These are phyloP conservation scores for Cinnamomum micranthum DNA, from an alignment of 164 flowering plant genomes.

Conservation along the genomic window DNA sequence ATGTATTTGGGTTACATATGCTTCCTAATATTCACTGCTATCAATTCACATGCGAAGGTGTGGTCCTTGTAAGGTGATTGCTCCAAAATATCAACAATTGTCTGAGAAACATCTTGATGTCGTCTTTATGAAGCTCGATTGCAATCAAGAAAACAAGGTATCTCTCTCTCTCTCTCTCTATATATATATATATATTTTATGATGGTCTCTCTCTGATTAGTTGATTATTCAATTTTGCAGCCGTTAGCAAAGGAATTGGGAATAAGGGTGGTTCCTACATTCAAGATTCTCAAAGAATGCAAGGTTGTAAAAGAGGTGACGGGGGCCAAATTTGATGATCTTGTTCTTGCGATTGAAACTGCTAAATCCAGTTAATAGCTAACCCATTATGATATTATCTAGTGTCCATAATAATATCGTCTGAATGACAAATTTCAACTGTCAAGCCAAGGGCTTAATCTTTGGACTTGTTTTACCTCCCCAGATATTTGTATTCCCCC, in stretches of 20 bases:
- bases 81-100: conserved; percentile 67
- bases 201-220: conserved; percentile 5
- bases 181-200: background rate
- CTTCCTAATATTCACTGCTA: background rate
- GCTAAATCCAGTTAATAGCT: conserved; percentile 46
- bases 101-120: conserved; percentile 70
- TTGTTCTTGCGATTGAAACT: conserved; percentile 62
- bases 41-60: conserved; percentile 48
- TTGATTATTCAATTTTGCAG: conserved; percentile 32
- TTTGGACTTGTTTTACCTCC: background rate
- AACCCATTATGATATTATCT: background rate
- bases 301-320: conserved; percentile 82
- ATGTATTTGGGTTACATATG: background rate
- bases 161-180: conserved; percentile 2
- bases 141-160: conserved; percentile 91
- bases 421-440: background rate
- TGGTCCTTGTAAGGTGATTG: conserved; percentile 94
- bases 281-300: conserved; percentile 77
- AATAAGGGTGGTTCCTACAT: conserved; percentile 85
- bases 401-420: background rate
- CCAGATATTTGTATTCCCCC: background rate
- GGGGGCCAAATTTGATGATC: conserved; percentile 80
- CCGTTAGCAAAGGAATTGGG: conserved; percentile 92
- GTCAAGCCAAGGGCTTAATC: background rate
- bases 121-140: conserved; percentile 84